Conservation (phyloP, 495 filamentous ascomycete species). For the Cercophora samala region DNA sequence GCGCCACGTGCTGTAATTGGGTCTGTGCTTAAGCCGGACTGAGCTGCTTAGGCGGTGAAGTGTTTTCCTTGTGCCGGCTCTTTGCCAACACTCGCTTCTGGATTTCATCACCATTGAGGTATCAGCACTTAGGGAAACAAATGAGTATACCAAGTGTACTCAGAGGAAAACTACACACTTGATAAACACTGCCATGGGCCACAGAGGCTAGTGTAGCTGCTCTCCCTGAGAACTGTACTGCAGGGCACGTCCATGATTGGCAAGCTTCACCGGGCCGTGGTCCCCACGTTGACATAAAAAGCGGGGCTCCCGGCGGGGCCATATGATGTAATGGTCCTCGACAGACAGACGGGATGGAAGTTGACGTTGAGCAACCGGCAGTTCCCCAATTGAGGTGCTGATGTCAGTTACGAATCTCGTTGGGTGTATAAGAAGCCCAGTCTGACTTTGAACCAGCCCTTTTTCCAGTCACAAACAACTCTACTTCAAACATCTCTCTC, state of each 20-base stretch:
- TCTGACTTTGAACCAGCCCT: not conserved
- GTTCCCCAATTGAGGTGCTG: not conserved
- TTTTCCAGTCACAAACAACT: not conserved
- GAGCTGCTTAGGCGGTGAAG: not conserved
- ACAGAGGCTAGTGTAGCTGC: not conserved
- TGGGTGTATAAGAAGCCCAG: not conserved
- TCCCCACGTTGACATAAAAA: not conserved
- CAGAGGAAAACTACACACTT: not conserved
- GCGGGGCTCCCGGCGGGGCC: slow-evolving; percentile 2
- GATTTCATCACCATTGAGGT: no score
- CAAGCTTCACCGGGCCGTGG: no score
- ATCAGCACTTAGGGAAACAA: no score
- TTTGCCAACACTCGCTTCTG: no score
- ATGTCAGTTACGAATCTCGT: slow-evolving; percentile 5
- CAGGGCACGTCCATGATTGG: no score
- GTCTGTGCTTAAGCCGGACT: not conserved
- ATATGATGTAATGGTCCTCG: slow-evolving; percentile 29
- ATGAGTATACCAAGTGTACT: no score
- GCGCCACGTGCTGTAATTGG: not conserved
- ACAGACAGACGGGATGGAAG: slow-evolving; percentile 6
- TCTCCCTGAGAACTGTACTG: not conserved
- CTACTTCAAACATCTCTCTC: not conserved
- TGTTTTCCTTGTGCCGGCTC: not conserved
- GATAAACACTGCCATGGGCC: not conserved
- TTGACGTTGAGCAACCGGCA: not conserved